Evolutionary conservation across 129 eudicot genomes (phyloP).

Genomic region (carrot (Daucus carota)): DNA sequence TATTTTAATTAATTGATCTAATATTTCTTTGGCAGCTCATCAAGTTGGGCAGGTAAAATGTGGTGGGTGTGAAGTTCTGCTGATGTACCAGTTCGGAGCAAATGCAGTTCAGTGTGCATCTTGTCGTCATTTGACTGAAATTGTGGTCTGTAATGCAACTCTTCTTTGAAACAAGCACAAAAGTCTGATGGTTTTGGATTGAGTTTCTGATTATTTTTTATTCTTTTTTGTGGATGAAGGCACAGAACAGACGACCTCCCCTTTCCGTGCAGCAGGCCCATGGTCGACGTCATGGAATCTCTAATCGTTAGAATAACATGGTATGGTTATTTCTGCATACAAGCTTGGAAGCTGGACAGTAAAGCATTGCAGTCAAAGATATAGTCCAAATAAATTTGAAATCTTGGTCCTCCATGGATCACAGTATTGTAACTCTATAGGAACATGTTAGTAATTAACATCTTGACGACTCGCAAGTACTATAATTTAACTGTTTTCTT

Average conservation of each 20-base stretch:
- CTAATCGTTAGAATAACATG: constrained; percentile 23
- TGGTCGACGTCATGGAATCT: constrained; percentile 25
- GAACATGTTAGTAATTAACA: neutral
- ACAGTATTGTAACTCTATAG: neutral
- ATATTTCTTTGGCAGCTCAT: constrained; percentile 45
- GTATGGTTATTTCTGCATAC: neutral
- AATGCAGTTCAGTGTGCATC: constrained; percentile 63
- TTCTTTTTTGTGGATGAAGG: constrained; percentile 30
- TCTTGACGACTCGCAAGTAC: neutral
- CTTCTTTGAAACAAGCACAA: neutral
- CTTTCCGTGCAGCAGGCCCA: constrained; percentile 66
- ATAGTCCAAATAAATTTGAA: neutral
- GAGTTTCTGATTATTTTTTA: neutral
- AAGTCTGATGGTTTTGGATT: neutral
- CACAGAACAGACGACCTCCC: constrained; percentile 72
- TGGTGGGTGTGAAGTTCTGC: constrained; percentile 69
- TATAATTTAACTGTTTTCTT: neutral
- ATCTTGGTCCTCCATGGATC: neutral
- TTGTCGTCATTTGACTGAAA: constrained; percentile 62
- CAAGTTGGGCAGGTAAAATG: constrained; percentile 89
- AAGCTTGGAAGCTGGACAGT: neutral
- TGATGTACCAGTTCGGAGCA: constrained; percentile 83
- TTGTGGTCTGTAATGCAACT: constrained; percentile 39
- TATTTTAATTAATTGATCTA: neutral
- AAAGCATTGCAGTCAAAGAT: neutral